These are phyloP conservation scores for Epichloe brachyelytri DNA, from an alignment of 2,329 filamentous ascomycete species.

Conservation along the genomic window DNA sequence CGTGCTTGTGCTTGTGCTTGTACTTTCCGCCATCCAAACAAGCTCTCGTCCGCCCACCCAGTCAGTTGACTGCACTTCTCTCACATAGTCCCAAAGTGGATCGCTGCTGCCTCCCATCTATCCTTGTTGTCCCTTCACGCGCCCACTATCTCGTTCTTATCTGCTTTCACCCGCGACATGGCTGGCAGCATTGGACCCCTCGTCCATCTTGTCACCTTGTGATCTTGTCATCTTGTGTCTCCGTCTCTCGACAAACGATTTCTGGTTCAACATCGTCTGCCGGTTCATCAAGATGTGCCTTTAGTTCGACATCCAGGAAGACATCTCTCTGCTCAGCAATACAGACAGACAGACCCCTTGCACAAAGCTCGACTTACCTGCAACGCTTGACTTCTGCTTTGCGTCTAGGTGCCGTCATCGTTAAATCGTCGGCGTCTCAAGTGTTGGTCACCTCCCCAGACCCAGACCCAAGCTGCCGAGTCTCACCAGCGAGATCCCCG, in stretches of 20 bases:
- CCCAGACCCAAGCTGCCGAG: not conserved
- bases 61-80: no score
- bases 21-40: not conserved
- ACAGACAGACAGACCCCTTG: not conserved
- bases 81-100: not conserved
- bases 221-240: not conserved
- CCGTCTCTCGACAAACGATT: not conserved
- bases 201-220: not conserved
- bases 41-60: not conserved
- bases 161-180: not conserved
- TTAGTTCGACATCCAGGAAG: not conserved
- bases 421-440: constrained; percentile 1
- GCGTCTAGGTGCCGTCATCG: not conserved
- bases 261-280: not conserved
- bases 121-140: not conserved
- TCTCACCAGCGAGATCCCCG: not conserved
- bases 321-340: not conserved
- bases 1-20: no score
- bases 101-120: not conserved
- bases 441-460: constrained; percentile 6
- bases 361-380: not conserved
- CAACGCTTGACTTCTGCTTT: not conserved
- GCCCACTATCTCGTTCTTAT: not conserved
- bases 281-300: not conserved
- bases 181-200: not conserved